Evolutionary conservation across 495 filamentous ascomycete species (phyloP), one percentile per base, ranked within the genome.

Genomic region (Talaromyces trachyspermus): DNA sequence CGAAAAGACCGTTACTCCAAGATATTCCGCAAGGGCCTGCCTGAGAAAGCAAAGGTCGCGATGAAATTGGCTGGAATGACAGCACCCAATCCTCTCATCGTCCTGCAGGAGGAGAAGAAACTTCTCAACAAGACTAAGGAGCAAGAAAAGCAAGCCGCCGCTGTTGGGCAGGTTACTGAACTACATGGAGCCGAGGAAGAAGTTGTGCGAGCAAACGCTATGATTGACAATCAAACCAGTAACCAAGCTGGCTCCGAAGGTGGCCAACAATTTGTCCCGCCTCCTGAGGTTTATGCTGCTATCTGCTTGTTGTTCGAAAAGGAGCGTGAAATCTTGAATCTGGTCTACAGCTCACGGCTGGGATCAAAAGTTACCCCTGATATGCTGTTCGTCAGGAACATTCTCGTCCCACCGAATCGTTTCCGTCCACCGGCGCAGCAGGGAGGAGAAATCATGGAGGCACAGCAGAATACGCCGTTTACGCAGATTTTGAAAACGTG

Each of bases 391-490:
- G 73, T 97, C 38, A 80, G 83, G 50, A 80, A 74, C 25, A 67
- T 99, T 26, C 63, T 95, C 18, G 85, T 99, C 3, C 89, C 94
- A 12, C 92, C 94, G 0, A 96, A 92, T 59, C 86, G 81, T 55
- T 97, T 84, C 61, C 81, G 94, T n/a, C 89, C 89, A 18, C 89
- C 89, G 61, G 81, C 88, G n/a, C 72, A 76, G 24, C 85, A 87
- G 35, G 85, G 86, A 40, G 79, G 81, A 12, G 80, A 84, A 29
- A 81, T 96, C 47, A 76, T 86, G 35, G 94, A 99, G 64, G 78
- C 85, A 1, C 77, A 84, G 49, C 85, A 92, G 58, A 99, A 99
- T 64, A 78, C 72, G 1, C 75, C 86, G 0, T 92, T 95, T 63
- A 89, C 85, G 55, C 68, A 76, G 45, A 86, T 99, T 44, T 61